These are phyloP conservation scores for Alternaria sp. DNA, from an alignment of 2,329 filamentous ascomycete genomes.

Conservation along the genomic window DNA sequence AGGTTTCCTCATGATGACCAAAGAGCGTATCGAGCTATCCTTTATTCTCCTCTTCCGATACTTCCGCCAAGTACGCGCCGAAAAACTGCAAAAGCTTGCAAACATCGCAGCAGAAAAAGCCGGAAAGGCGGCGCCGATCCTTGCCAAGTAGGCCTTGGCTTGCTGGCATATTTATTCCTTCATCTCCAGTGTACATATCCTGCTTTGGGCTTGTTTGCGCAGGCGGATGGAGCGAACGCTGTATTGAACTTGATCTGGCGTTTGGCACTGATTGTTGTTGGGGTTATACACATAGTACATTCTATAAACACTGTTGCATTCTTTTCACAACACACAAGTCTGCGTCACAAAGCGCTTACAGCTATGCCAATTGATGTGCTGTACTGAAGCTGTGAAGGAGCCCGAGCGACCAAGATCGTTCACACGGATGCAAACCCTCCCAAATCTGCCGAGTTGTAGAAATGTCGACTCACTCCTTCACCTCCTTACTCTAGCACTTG, in stretches of 20 bases:
- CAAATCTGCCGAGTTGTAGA: too few relatives aligned
- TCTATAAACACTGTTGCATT: conserved; percentile 3
- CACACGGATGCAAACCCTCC: not conserved
- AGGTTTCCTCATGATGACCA: conserved; percentile 98
- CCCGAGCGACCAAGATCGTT: not conserved
- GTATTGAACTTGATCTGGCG: not conserved
- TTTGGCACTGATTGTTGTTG: conserved; percentile 1
- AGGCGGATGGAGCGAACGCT: not conserved
- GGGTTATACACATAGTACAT: conserved; percentile 1
- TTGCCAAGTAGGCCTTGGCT: conserved; percentile 36
- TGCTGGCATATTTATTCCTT: conserved; percentile 8
- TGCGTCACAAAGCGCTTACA: not conserved
- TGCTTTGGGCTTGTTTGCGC: not conserved
- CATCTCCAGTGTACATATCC: conserved; percentile 13
- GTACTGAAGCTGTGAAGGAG: conserved; percentile 3
- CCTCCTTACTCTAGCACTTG: not conserved
- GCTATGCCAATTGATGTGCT: not conserved
- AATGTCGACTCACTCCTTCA: not conserved
- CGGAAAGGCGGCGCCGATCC: conserved; percentile 40
- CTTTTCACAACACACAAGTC: not conserved
- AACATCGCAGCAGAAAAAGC: conserved; percentile 68
- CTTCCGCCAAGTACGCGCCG: conserved; percentile 72
- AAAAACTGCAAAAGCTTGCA: conserved; percentile 74
- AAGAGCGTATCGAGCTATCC: conserved; percentile 89
- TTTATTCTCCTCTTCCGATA: conserved; percentile 90